These are phyloP conservation scores for Rosellinia necatrix DNA, from an alignment of 2,329 filamentous ascomycete genomes.

Conservation along the genomic window DNA sequence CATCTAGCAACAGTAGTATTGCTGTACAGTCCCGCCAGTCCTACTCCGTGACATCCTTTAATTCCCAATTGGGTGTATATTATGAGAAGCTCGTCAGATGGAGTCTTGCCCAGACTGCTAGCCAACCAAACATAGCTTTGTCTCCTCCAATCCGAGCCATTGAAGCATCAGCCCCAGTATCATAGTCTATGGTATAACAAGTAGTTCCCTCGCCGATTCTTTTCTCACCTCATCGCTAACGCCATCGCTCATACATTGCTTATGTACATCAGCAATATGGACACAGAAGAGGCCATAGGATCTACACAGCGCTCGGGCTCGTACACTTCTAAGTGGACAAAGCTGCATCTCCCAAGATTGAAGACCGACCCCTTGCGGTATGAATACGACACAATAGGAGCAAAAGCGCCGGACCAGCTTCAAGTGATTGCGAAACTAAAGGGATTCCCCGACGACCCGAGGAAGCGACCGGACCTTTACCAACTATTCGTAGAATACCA, in stretches of 20 bases:
- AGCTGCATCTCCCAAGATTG: slow-evolving; percentile 25
- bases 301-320: slow-evolving; percentile 11
- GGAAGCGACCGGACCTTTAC: slow-evolving; percentile 22
- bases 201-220: too few relatives aligned
- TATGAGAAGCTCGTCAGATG: too few relatives aligned
- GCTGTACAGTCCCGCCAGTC: too few relatives aligned
- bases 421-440: slow-evolving; percentile 18
- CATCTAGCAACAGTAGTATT: too few relatives aligned
- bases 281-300: slow-evolving; percentile 8
- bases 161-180: too few relatives aligned
- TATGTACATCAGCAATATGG: slow-evolving; percentile 3
- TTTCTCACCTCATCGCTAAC: too few relatives aligned
- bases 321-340: slow-evolving; percentile 17
- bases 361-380: slow-evolving; percentile 20
- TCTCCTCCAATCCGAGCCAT: too few relatives aligned
- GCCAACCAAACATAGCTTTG: too few relatives aligned
- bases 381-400: slow-evolving; percentile 13
- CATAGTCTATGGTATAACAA: too few relatives aligned
- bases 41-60: too few relatives aligned
- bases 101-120: too few relatives aligned
- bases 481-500: slow-evolving; percentile 17
- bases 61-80: too few relatives aligned
- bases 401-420: slow-evolving; percentile 10
- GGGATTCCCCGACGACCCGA: slow-evolving; percentile 18
- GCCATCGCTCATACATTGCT: background rate